These are phyloP conservation scores for Colletotrichum sp. DNA, from an alignment of 2,329 filamentous ascomycete genomes.

Conservation along the genomic window DNA sequence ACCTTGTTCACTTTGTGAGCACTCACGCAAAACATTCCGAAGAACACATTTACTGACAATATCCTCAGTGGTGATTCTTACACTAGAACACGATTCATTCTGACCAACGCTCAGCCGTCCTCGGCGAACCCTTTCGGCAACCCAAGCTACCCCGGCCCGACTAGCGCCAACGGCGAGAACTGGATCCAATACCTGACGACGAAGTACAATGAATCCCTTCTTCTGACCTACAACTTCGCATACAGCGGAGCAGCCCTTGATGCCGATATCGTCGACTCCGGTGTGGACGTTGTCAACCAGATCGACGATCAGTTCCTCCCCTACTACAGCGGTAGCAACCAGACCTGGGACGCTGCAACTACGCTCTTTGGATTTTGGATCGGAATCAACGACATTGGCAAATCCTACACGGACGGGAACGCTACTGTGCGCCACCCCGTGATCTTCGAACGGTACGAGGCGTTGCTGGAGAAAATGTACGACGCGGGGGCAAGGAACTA, in stretches of 20 bases:
- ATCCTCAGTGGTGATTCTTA: constrained; percentile 54
- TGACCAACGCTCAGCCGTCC: constrained; percentile 36
- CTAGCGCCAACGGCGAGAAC: constrained; percentile 54
- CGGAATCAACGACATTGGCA: constrained; percentile 60
- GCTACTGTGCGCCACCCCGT: background rate
- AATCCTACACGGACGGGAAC: constrained; percentile 26
- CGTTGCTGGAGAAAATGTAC: constrained; percentile 43
- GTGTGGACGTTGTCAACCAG: constrained; percentile 55
- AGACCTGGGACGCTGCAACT: constrained; percentile 40
- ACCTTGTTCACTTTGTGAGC: background rate
- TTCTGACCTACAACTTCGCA: background rate
- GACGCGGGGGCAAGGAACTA: constrained; percentile 56
- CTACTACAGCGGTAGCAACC: background rate
- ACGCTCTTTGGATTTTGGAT: constrained; percentile 59
- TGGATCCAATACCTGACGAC: constrained; percentile 59
- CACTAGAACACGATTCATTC: constrained; percentile 38
- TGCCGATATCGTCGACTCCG: constrained; percentile 50
- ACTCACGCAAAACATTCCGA: accelerated
- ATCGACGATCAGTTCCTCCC: constrained; percentile 46
- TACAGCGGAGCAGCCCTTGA: background rate
- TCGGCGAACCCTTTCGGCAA: constrained; percentile 41
- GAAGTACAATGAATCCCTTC: background rate
- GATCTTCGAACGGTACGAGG: background rate
- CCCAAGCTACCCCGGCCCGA: constrained; percentile 49
- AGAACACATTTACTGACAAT: accelerated